These are phyloP conservation scores for Sugiyamaella floridensis DNA, from an alignment of 805 yeast genomes.

Conservation along the genomic window DNA sequence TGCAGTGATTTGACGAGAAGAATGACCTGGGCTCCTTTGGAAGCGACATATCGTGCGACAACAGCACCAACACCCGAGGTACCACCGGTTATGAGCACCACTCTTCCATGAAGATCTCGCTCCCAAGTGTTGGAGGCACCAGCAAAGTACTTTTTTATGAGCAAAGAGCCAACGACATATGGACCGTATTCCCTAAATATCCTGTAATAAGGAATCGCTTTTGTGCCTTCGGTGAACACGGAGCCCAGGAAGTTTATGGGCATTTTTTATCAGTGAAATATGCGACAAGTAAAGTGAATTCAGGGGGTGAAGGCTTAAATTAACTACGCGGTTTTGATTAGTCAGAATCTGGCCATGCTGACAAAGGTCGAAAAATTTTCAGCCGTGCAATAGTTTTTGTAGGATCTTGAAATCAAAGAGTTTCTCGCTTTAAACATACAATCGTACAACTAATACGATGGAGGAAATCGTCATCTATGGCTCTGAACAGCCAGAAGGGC, in stretches of 20 bases:
- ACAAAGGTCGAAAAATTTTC: neutral
- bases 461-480: constrained; percentile 28
- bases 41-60: constrained; percentile 66
- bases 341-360: neutral
- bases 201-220: constrained; percentile 67
- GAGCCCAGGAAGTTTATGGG: constrained; percentile 78
- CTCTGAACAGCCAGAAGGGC: constrained; percentile 7
- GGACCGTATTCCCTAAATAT: constrained; percentile 56
- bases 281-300: neutral
- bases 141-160: constrained; percentile 63
- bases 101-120: constrained; percentile 85
- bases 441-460: constrained; percentile 14
- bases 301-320: neutral
- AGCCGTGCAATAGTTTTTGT: neutral
- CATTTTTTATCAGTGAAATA: constrained; percentile 39
- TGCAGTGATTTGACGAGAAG: constrained; percentile 55
- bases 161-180: constrained; percentile 37
- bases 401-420: neutral
- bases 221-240: constrained; percentile 64
- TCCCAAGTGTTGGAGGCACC: constrained; percentile 89
- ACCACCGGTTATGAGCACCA: constrained; percentile 62
- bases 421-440: neutral
- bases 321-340: neutral
- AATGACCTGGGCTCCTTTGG: constrained; percentile 79
- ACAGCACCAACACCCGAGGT: constrained; percentile 86